Conservation (phyloP, 208 protist species). For the Trichomonas vaginalis region DNA sequence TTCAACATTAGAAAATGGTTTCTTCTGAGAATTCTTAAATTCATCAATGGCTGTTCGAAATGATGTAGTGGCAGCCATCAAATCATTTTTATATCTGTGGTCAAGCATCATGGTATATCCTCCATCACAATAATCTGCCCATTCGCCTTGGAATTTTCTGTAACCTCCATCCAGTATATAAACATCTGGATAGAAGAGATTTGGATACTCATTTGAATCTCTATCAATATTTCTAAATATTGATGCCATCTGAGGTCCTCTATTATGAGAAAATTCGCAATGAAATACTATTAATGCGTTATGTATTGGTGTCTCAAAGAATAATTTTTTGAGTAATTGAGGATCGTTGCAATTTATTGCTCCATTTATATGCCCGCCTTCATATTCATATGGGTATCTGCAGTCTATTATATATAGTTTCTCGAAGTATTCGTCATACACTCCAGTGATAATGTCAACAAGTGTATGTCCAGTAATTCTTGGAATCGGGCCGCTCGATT, state of each 20-base stretch:
- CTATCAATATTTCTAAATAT: not conserved
- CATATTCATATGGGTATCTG: conserved; percentile 28
- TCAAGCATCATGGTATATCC: not conserved
- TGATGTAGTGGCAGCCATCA: not conserved
- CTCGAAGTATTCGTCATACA: not conserved
- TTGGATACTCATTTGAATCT: not conserved
- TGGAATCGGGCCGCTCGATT: not conserved
- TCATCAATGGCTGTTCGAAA: not conserved
- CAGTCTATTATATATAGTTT: conserved; percentile 20
- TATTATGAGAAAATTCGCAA: conserved; percentile 26
- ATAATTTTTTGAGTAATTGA: not conserved
- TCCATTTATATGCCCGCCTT: conserved; percentile 23
- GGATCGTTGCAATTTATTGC: conserved; percentile 2
- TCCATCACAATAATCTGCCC: not conserved
- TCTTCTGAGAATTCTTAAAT: not conserved
- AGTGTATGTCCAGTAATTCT: not conserved
- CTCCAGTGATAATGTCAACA: not conserved
- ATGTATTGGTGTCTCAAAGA: not conserved
- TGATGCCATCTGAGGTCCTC: not conserved
- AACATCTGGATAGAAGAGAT: not conserved
- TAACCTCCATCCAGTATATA: conserved; percentile 1
- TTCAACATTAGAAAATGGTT: not conserved
- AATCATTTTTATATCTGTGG: not conserved
- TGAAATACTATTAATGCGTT: conserved; percentile 4
- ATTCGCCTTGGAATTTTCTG: not conserved